Base-by-base conservation (phyloP, 305 asterid genomes). In the Fraxinus xanthoxyloides region DNA sequence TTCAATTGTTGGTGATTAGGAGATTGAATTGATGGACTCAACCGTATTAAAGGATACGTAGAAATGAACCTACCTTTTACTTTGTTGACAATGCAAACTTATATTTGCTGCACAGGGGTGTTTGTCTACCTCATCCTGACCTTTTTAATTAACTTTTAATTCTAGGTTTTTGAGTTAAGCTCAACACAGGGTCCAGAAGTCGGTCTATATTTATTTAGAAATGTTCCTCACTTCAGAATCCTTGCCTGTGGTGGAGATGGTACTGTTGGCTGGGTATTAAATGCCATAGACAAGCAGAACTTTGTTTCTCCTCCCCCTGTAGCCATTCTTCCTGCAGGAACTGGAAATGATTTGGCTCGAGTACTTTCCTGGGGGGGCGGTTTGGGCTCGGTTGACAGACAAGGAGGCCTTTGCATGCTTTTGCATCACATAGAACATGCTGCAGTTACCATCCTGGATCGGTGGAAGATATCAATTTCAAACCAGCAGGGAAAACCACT, bases 241-340 rank as follows among this genome's bases (percentile, higher is more conserved):
- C 98, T 96, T 73, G 95, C 90, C 30, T 96, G 98, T 56, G 98
- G 99, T 79, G 99, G 99, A 79, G 99, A 96, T 88, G 98, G 99
- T 75, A 96, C 98, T 80, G 98, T 96, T 81, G 98, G 99, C 56
- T 96, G 98, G 99, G 96, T 96, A 59, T 85, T 96, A 87, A 81
- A 94, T 88, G 90, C 94, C 86, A 88, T 96, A 81, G 99, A 96
- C 84, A 92, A 92, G 89, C 97, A 91, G 85, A 93, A 93, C 75
- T 94, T 87, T 88, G 92, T 96, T 84, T 96, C 99, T 77, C 98
- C 99, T 80, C 99, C 99, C 23, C 98, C 99, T 12, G 93, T 96
- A 84, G 98, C 97, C 83, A 94, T 96, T 85, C 98, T 96, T 84
- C 99, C 99, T 54, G 98, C 99, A 1, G 99, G 99, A 85, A 96